Base-by-base conservation (phyloP, 371 early-diverging fungal genomes). In the Quaeritorhiza haematococci region DNA sequence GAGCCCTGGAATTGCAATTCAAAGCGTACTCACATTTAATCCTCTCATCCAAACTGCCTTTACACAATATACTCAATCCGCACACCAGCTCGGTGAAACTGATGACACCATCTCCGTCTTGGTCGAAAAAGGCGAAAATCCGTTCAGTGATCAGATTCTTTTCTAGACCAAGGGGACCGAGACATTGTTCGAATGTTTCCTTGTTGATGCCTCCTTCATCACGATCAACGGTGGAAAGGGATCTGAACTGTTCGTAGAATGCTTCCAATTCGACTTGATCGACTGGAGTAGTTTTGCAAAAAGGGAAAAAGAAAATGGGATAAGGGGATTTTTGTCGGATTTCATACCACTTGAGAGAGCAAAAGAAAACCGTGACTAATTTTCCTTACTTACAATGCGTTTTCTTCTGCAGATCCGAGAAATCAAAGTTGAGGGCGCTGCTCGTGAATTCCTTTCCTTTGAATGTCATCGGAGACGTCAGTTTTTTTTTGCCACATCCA, bases 61-160 rank as follows among this genome's bases (percentile, higher is more conserved):
- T 89, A 70, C 85, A 87, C 23, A 93, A 78, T 0, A 92, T 80
- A 33, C 87, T 85, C 15, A 94, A 65, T 3, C 95, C 95, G 30
- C 77, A 69, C 0, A 89, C 91, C 64, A 96, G 74, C 64, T 96
- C 95, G 3, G 75, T 59, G 57, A 94, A 96, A 19, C 70, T 78
- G 30, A 96, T 87, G 15, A 82, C 58, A 3, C 71, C 79, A 59
- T 95, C 89, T 1, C 71, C 63, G 66, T 94, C 88, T 44, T 81
- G 86, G 62, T 95, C 97, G 68, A 90, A 95, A 55, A 92, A 94
- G 3, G 74, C 69, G 67, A 94, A 96, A 44, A 95, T 85, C 3
- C 94, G 82, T 33, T 87, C 88, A 1, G 87, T 88, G 46, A 96
- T 85, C 53, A 94, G 71, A 51, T 92, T 91, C 61, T 88, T 85